phyloP scores from a whole-genome alignment of 225 moss, liverwort and hornwort genomes.

The Marchantia paleacea region DNA sequence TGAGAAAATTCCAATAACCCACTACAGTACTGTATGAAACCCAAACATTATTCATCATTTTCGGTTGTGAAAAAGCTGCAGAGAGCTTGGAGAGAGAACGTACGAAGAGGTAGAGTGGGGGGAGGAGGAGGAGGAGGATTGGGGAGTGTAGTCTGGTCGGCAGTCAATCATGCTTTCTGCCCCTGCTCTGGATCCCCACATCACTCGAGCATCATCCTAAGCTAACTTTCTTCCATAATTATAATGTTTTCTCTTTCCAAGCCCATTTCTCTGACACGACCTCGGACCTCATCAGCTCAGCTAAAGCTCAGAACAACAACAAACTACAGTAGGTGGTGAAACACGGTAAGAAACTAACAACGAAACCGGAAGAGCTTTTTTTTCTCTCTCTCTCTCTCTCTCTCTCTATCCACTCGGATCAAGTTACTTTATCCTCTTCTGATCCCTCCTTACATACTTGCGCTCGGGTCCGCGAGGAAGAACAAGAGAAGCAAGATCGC shows the following conservation, averaged over 20 bases:
- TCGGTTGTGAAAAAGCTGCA: constrained; percentile 6
- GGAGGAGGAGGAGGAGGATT: neutral
- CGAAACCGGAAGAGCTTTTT: too few relatives aligned
- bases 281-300: too few relatives aligned
- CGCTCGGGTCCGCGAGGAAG: too few relatives aligned
- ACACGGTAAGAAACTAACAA: too few relatives aligned
- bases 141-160: constrained; percentile 1
- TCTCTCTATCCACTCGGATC: too few relatives aligned
- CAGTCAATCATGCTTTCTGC: constrained; percentile 2
- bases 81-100: neutral
- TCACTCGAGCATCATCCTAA: constrained; percentile 4
- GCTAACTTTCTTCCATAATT: neutral
- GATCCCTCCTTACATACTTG: too few relatives aligned
- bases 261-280: too few relatives aligned
- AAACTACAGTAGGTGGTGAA: too few relatives aligned
- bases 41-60: constrained; percentile 6
- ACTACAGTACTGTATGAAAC: neutral
- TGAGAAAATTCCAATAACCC: constrained; percentile 8
- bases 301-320: too few relatives aligned
- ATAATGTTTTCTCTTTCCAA: neutral
- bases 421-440: too few relatives aligned
- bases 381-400: too few relatives aligned
- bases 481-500: too few relatives aligned
- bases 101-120: neutral
- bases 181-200: neutral